These are phyloP conservation scores for Spathaspora sp. DNA, from an alignment of 805 yeast species.

Conservation along the genomic window DNA sequence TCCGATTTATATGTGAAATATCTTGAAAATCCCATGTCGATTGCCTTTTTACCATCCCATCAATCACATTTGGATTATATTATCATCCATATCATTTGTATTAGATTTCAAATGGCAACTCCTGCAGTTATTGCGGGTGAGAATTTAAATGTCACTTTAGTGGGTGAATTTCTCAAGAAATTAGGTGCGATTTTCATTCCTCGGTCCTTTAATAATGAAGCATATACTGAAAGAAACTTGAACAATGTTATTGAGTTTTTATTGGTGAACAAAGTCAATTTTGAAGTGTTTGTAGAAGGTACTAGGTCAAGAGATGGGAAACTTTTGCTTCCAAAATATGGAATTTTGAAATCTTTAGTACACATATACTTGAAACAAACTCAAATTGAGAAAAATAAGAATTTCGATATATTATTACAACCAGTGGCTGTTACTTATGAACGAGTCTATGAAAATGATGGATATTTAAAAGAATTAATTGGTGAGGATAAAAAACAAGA, in stretches of 20 bases:
- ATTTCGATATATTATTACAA: conserved; percentile 37
- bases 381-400: conserved; percentile 11
- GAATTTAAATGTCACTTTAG: conserved; percentile 54
- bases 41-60: conserved; percentile 56
- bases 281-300: conserved; percentile 66
- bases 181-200: conserved; percentile 59
- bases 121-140: conserved; percentile 68
- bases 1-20: conserved; percentile 26
- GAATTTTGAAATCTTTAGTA: conserved; percentile 51
- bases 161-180: conserved; percentile 47
- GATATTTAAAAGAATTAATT: conserved; percentile 52
- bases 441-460: conserved; percentile 52
- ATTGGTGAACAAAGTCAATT: conserved; percentile 43
- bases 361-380: conserved; percentile 43
- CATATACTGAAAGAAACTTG: conserved; percentile 45
- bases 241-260: conserved; percentile 47
- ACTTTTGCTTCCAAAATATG: conserved; percentile 57
- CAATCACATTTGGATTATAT: conserved; percentile 62
- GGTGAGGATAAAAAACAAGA: conserved; percentile 58
- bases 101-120: conserved; percentile 49
- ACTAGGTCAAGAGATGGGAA: conserved; percentile 66
- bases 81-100: conserved; percentile 50
- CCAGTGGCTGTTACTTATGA: conserved; percentile 61
- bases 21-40: conserved; percentile 38
- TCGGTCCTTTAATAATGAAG: conserved; percentile 42